A percentile compares a stretch with the other conserved stretches of the same genome.
These are phyloP conservation scores for Blastocystis sp. DNA, from an alignment of 352 stramenopile genomes.

Conservation along the genomic window DNA sequence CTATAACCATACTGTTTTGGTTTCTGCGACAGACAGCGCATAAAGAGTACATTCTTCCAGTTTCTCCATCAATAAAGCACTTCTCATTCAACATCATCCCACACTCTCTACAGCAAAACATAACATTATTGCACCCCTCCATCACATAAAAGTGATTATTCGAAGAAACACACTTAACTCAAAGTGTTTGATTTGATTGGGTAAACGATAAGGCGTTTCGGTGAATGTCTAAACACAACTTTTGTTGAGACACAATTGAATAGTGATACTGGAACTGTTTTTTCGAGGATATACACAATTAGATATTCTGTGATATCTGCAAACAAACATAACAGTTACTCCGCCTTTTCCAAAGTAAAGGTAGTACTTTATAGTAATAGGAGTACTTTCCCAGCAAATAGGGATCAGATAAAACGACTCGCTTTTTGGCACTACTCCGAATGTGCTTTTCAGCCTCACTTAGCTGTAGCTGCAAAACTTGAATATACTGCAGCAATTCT, in stretches of 20 bases:
- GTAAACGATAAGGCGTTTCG: neutral
- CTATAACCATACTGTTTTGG: neutral
- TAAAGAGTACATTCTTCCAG: conserved; percentile 25
- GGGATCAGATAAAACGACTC: neutral
- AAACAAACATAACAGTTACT: conserved; percentile 32
- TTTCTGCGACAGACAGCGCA: conserved; percentile 15
- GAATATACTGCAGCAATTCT: neutral
- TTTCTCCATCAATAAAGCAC: conserved; percentile 25
- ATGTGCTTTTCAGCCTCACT: neutral
- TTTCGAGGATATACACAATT: too few relatives aligned
- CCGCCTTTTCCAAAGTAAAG: neutral
- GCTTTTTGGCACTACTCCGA: neutral
- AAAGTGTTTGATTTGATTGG: neutral
- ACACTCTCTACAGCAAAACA: conserved; percentile 47
- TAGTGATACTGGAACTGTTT: too few relatives aligned
- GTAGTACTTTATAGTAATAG: conserved; percentile 3
- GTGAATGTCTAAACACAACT: neutral
- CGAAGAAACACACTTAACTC: conserved; percentile 3
- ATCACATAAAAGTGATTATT: neutral
- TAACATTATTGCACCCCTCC: neutral
- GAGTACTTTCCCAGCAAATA: conserved; percentile 30
- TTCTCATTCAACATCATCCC: conserved; percentile 62
- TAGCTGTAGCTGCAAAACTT: conserved; percentile 40
- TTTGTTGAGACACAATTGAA: neutral
- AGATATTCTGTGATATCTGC: neutral